Percentiles rank a stretch among this genome's conserved stretches.
Evolutionary conservation across 306 rosid genomes (phyloP).

Genomic region (Vachellia pachyceras): DNA sequence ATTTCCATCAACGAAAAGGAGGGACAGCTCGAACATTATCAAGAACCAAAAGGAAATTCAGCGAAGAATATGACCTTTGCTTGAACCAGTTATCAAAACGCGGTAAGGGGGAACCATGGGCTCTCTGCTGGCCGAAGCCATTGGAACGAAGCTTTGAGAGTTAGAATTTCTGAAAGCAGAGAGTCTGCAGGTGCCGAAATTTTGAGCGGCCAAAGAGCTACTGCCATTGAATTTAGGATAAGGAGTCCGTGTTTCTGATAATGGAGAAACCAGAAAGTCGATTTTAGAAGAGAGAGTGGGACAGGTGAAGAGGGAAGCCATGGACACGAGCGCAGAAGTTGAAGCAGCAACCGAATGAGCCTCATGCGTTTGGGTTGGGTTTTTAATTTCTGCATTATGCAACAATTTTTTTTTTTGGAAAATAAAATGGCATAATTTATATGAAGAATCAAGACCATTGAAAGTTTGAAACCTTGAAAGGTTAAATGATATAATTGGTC

Average conservation of each 20-base stretch:
- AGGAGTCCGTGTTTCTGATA: neutral
- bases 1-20: neutral
- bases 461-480: too few relatives aligned
- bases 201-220: conserved; percentile 35
- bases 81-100: conserved; percentile 90
- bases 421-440: too few relatives aligned
- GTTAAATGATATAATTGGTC: too few relatives aligned
- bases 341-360: neutral
- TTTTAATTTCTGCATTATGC: neutral
- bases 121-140: conserved; percentile 34
- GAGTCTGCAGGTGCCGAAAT: conserved; percentile 8
- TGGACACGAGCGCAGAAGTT: neutral
- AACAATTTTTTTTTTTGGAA: too few relatives aligned
- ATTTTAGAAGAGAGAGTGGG: conserved; percentile 18
- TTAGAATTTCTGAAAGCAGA: conserved; percentile 17
- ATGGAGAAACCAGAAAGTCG: neutral
- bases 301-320: conserved; percentile 37
- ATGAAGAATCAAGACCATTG: too few relatives aligned
- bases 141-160: conserved; percentile 25
- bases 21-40: neutral
- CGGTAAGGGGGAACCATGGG: conserved; percentile 84
- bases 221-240: conserved; percentile 16
- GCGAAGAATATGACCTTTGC: conserved; percentile 61
- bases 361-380: neutral
- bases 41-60: neutral